Evolutionary conservation across 169 alveolate species (phyloP).

Genomic region (Neospora caninum): DNA sequence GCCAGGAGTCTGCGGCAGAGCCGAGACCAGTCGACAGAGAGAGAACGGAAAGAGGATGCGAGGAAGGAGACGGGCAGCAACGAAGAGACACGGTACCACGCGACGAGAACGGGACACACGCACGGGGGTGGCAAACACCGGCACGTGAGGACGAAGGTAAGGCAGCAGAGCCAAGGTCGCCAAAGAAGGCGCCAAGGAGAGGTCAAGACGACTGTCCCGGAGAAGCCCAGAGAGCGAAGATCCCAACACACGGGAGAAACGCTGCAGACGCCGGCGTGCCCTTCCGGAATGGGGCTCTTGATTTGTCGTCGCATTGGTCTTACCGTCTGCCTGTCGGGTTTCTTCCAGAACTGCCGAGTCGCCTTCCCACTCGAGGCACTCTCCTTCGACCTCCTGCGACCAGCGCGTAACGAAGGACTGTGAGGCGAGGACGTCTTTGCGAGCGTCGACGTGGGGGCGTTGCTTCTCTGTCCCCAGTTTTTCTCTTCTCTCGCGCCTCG

Average conservation of each 20-base stretch:
- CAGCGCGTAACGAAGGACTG: neutral
- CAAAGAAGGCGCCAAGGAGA: too few species aligned
- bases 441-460: neutral
- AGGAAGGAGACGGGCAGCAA: too few species aligned
- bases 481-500: neutral
- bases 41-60: too few species aligned
- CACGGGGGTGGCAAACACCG: too few species aligned
- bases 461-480: neutral
- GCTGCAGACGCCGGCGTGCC: too few species aligned
- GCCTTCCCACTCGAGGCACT: slow-evolving; percentile 29
- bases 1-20: too few species aligned
- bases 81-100: too few species aligned
- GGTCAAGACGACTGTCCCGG: neutral
- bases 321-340: slow-evolving; percentile 17
- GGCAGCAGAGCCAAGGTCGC: too few species aligned
- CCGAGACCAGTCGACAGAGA: too few species aligned
- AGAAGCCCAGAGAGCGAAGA: neutral
- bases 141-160: too few species aligned
- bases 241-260: neutral
- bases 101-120: too few species aligned
- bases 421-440: neutral
- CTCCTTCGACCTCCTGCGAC: slow-evolving; percentile 18
- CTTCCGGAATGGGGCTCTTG: too few species aligned
- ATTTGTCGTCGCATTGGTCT: neutral
- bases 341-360: slow-evolving; percentile 14